phyloP scores from a whole-genome alignment of 495 filamentous ascomycete genomes.

The Patellaria atrata region DNA sequence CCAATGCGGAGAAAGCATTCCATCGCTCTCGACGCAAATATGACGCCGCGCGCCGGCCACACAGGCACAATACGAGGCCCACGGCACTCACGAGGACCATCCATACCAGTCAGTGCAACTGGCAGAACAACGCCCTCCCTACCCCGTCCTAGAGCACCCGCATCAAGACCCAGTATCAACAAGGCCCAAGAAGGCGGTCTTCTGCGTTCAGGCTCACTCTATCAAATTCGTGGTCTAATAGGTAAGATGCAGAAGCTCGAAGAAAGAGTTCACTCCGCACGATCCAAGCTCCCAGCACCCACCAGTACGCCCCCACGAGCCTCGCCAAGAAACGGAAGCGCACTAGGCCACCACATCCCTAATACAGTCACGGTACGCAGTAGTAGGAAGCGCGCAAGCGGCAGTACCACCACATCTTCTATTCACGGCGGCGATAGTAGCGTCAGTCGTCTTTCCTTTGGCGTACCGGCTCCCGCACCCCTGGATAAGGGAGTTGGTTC shows the following conservation, averaged over 20 bases:
- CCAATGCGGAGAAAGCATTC: constrained; percentile 26
- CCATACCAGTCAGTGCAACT: constrained; percentile 32
- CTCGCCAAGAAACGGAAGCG: constrained; percentile 51
- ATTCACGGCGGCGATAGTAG: constrained; percentile 10
- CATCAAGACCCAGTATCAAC: constrained; percentile 22
- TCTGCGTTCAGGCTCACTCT: constrained; percentile 72
- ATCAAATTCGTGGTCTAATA: constrained; percentile 82
- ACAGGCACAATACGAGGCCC: constrained; percentile 20
- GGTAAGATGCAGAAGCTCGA: constrained; percentile 95
- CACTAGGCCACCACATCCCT: constrained; percentile 44
- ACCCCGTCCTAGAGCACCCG: constrained; percentile 24
- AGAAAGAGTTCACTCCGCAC: constrained; percentile 80
- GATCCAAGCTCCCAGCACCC: constrained; percentile 78
- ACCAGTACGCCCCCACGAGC: constrained; percentile 64
- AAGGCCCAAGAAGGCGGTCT: constrained; percentile 23
- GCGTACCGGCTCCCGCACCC: constrained; percentile 19
- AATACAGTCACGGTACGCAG: constrained; percentile 64
- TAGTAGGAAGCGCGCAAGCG: constrained; percentile 49
- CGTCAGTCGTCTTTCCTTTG: constrained; percentile 36
- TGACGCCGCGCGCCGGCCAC: constrained; percentile 33
- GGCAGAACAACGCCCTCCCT: constrained; percentile 26
- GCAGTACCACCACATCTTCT: constrained; percentile 37
- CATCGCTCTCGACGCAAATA: constrained; percentile 27
- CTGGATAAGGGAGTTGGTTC: constrained; percentile 16
- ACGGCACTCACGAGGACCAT: constrained; percentile 39